phyloP scores from a whole-genome alignment of 2,329 filamentous ascomycete species.

The Helotiales sp. region DNA sequence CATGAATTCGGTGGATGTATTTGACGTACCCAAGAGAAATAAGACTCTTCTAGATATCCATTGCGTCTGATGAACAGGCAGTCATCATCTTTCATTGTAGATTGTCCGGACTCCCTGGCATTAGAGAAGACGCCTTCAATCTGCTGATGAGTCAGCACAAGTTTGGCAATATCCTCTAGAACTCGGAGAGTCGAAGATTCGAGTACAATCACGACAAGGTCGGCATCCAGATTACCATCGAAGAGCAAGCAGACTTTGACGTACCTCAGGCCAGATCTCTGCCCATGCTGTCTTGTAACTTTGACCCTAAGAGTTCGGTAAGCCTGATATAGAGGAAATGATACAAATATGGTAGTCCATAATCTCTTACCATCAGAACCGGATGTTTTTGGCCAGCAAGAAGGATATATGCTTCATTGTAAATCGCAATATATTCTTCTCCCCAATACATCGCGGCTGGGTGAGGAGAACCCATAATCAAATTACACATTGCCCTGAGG shows the following conservation, averaged over 20 bases:
- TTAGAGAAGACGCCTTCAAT: conserved; percentile 67
- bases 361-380: conserved; percentile 54
- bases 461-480: conserved; percentile 78
- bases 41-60: conserved; percentile 74
- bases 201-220: too few species aligned
- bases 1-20: too few species aligned
- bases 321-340: neutral
- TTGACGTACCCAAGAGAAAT: conserved; percentile 86
- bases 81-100: conserved; percentile 83
- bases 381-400: conserved; percentile 79
- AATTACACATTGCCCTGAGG: conserved; percentile 74
- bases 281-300: conserved; percentile 66
- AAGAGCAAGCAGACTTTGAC: too few species aligned
- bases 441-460: conserved; percentile 82
- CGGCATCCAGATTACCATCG: too few species aligned
- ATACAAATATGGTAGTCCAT: neutral
- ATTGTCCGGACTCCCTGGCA: conserved; percentile 69
- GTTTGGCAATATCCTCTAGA: too few species aligned
- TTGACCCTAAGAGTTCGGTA: conserved; percentile 49
- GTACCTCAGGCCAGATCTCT: conserved; percentile 76
- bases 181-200: too few species aligned
- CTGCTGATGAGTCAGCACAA: too few species aligned
- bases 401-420: conserved; percentile 70
- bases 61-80: conserved; percentile 70
- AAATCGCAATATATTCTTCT: conserved; percentile 64